Evolutionary conservation across 257 asterid genomes (phyloP), one percentile per base, ranked within the genome.

Genomic region (Solanum chiquidenum): DNA sequence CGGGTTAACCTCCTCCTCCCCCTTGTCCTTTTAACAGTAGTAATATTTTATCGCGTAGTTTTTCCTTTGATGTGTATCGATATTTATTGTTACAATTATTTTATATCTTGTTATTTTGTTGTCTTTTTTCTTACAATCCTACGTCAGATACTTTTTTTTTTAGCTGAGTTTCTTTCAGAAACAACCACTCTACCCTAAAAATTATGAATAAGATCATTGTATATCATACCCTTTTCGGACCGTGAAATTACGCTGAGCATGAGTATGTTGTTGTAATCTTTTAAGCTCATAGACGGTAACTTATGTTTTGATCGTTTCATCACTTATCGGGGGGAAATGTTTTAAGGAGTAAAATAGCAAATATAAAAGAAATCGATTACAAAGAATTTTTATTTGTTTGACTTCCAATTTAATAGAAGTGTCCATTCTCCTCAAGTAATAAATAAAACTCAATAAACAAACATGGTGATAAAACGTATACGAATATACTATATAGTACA

Each of bases 141-240:
- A 44, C 1, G 6, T 44, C 18, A 0, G 6, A 52, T 52, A 16
- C 3, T 49, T 49, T 49, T 49, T 1, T 49, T 49, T 49, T 16
- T 3, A 25, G 4, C 7, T 1, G 20, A 5, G 0, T 0, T 4
- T 66, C 20, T 12, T 66, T 27, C 1, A 3, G 2, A 66, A 66
- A 64, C 0, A 64, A n/a, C 7, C 0, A 5, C 4, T 64, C 9
- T 9, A 23, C 0, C 5, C 66, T 20, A 20, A 58, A 58, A 58
- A 1, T 3, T 4, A 62, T 2, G 12, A 23, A 10, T 2, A n/a
- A 4, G 1, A 23, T 1, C 6, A 0, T 1, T 4, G 1, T 60
- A 21, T n/a, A 23, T 60, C 1, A 3, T 23, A 60, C 3, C 0
- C 1, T 23, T 13, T 21, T 60, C 3, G 2, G 12, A 9, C 6